Evolutionary conservation across 2,329 filamentous ascomycete genomes (phyloP).

Genomic region (Diaporthe vaccinii): DNA sequence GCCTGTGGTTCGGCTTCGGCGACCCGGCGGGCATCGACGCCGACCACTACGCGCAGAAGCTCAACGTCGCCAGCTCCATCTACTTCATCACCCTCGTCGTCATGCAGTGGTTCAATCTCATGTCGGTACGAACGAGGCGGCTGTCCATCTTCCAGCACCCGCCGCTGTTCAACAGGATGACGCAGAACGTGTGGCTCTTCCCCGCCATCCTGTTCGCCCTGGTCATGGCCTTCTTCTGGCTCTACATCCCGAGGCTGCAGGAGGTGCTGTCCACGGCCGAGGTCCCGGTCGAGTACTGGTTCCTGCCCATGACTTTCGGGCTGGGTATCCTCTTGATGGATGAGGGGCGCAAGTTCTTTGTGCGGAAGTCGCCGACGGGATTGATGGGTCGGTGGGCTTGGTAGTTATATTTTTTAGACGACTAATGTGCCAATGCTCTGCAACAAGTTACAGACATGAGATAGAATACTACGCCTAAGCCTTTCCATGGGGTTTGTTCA

Average conservation of each 20-base stretch:
- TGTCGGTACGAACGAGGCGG: conserved; percentile 75
- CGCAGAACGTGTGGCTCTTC: conserved; percentile 77
- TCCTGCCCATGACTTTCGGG: conserved; percentile 81
- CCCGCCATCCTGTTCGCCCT: conserved; percentile 79
- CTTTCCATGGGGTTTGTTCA: too few species aligned
- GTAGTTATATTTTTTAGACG: conserved; percentile 54
- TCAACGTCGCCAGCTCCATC: conserved; percentile 78
- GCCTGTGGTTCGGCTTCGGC: conserved; percentile 78
- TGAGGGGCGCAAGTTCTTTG: conserved; percentile 74
- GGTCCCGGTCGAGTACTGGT: conserved; percentile 81
- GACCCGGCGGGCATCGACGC: conserved; percentile 63
- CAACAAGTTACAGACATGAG: not conserved
- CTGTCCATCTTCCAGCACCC: conserved; percentile 80
- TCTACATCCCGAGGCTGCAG: conserved; percentile 77
- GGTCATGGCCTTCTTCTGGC: conserved; percentile 77
- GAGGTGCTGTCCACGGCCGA: conserved; percentile 69
- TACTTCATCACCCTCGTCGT: conserved; percentile 87
- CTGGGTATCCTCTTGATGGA: conserved; percentile 74
- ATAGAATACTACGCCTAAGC: too few species aligned
- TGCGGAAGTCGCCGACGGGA: conserved; percentile 71
- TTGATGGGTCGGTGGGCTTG: conserved; percentile 73
- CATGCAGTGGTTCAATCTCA: conserved; percentile 85
- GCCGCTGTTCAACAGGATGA: conserved; percentile 73
- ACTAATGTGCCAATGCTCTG: too few species aligned
- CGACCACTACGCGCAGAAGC: conserved; percentile 66